Evolutionary conservation across 139 green algal genomes (phyloP).

Genomic region (Klebsormidium nitens): DNA sequence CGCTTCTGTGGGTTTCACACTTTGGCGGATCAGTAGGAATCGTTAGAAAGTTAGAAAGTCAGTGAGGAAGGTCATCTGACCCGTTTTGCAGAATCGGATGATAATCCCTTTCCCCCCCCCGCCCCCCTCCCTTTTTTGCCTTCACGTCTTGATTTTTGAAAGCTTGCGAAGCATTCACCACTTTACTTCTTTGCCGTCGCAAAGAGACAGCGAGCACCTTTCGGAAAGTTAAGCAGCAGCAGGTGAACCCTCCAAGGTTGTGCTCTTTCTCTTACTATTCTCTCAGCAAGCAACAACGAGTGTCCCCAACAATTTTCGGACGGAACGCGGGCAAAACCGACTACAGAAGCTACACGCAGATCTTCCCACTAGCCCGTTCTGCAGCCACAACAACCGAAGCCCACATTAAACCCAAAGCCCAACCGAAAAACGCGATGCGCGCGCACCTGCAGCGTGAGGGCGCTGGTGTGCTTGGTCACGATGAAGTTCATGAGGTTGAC

Average conservation of each 20-base stretch:
- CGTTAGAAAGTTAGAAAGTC: background rate
- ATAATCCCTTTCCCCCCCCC: background rate
- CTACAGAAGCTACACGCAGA: too few relatives aligned
- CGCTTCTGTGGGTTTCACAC: background rate
- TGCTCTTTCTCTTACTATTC: background rate
- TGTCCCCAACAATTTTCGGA: too few relatives aligned
- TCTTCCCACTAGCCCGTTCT: background rate
- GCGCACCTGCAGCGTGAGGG: conserved; percentile 85
- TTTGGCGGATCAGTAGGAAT: background rate
- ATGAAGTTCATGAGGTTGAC: conserved; percentile 96
- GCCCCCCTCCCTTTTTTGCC: background rate
- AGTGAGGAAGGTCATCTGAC: background rate
- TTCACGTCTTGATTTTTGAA: too few relatives aligned
- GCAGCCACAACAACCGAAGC: background rate
- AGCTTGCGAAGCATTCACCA: too few relatives aligned
- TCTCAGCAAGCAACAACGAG: too few relatives aligned
- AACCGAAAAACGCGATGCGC: background rate
- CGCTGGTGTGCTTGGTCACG: conserved; percentile 87
- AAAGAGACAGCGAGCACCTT: too few relatives aligned
- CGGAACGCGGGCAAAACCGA: too few relatives aligned
- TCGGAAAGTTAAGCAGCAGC: too few relatives aligned
- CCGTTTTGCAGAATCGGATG: background rate
- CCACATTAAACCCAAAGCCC: background rate
- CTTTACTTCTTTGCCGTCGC: too few relatives aligned
- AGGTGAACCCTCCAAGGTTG: background rate